Evolutionary conservation across 192 early-diverging fungal species (phyloP).

Genomic region (Lobosporangium transversale): DNA sequence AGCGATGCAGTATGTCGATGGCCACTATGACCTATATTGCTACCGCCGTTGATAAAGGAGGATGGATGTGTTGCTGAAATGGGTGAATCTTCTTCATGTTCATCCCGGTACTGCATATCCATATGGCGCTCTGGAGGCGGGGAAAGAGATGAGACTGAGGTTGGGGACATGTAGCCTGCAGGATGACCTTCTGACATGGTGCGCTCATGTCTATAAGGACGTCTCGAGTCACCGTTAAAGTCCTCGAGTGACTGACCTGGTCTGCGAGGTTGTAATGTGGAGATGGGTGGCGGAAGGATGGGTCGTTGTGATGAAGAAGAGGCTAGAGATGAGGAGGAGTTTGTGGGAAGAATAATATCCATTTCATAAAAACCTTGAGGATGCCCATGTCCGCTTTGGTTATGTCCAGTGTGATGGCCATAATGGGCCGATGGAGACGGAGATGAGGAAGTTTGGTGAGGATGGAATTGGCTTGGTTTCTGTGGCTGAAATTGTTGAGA

Average conservation of each 20-base stretch:
- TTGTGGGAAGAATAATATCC: conserved; percentile 33
- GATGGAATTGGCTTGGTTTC: conserved; percentile 22
- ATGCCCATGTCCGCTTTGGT: conserved; percentile 2
- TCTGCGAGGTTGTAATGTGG: conserved; percentile 10
- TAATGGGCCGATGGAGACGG: conserved; percentile 18
- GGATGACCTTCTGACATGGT: conserved; percentile 48
- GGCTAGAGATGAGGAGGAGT: conserved; percentile 7
- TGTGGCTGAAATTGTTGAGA: conserved; percentile 43
- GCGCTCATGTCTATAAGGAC: conserved; percentile 27
- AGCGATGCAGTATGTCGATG: conserved; percentile 36
- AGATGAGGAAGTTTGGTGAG: conserved; percentile 23
- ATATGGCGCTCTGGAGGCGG: conserved; percentile 31
- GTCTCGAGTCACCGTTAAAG: conserved; percentile 26
- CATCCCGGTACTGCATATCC: conserved; percentile 35
- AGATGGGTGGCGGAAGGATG: conserved; percentile 38
- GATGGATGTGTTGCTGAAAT: conserved; percentile 19
- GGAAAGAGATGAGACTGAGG: conserved; percentile 30
- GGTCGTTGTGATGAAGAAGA: conserved; percentile 18
- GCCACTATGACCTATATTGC: background rate
- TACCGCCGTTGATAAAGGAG: conserved; percentile 13
- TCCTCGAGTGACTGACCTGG: conserved; percentile 21
- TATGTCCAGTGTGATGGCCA: background rate
- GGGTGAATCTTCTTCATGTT: conserved; percentile 40
- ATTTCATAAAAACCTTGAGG: conserved; percentile 21
- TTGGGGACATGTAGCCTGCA: conserved; percentile 37